Conservation (phyloP, 208 protist species). For the Kentomonas sorsogonicus region DNA sequence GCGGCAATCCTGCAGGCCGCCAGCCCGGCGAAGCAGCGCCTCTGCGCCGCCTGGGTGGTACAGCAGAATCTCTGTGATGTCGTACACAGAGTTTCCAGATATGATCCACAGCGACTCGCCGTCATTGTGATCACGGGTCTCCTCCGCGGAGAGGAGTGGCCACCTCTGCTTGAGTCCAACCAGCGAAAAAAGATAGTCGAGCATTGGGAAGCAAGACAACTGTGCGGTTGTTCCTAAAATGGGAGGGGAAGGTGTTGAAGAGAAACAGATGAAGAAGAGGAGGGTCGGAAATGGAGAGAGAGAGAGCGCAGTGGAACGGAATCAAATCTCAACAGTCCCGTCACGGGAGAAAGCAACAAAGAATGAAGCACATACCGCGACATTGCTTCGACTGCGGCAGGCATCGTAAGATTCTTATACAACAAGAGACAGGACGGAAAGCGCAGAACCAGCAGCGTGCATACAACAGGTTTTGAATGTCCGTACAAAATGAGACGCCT, state of each 20-base stretch:
- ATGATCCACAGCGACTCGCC: constrained; percentile 72
- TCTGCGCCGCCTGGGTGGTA: constrained; percentile 63
- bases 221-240: too few relatives aligned
- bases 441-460: too few relatives aligned
- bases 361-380: too few relatives aligned
- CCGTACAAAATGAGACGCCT: too few relatives aligned
- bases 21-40: constrained; percentile 57
- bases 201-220: too few relatives aligned
- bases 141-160: constrained; percentile 52
- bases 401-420: too few relatives aligned
- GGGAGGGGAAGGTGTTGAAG: neutral
- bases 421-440: too few relatives aligned
- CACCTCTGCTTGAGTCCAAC: constrained; percentile 40
- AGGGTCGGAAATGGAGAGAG: neutral
- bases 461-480: too few relatives aligned
- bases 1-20: constrained; percentile 56
- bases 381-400: too few relatives aligned
- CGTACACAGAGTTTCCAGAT: constrained; percentile 71
- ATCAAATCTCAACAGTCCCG: too few relatives aligned
- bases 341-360: too few relatives aligned
- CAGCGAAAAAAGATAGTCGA: constrained; percentile 17
- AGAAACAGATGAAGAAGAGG: neutral
- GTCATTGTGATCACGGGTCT: constrained; percentile 59
- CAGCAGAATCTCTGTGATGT: constrained; percentile 56
- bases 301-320: neutral